Base-by-base conservation (phyloP, 371 early-diverging fungal species). In the Mucor sp. region DNA sequence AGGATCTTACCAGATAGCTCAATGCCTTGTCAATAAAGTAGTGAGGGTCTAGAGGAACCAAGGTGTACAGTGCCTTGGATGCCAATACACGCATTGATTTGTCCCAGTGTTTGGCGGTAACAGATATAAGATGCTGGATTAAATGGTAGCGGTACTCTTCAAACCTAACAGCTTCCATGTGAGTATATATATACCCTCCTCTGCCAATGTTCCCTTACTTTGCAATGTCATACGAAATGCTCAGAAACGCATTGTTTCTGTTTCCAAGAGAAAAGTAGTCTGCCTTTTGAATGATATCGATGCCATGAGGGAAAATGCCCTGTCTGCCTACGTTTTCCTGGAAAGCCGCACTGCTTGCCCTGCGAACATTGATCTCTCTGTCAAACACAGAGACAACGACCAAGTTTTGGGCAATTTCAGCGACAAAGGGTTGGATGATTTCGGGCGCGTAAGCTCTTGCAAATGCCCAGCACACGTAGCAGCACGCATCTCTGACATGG, bases 401-500 rank as follows among this genome's bases (percentile, higher is more conserved):
- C 30, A 98, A 77, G 15, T 85, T 84, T 19, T 87, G 86, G 2
- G 95, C 93, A 66, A 97, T 77, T 28, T 83, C 75, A 3, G 69
- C 32, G 12, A 89, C 87, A 77, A 85, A 89, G 0, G 87, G 87
- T 35, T 72, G 73, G 63, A 95, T 67, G 17, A 90, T 80, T 4
- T 87, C 79, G 4, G 93, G 89, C 8, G 93, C 91, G 70, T 96
- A 94, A 0, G 95, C 93, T 37, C 99, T 87, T 19, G 97, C 97
- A 77, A 99, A 93, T 11, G 97, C 94, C 99, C 99, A 99, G 74
- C 94, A 92, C 4, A 96, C 94, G 74, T 97, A 99, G 70, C 98
- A 95, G 23, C 96, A 95, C 0, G 97, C 94, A 74, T 99, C 99
- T 28, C 99, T 89, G 0, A 99, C 98, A 75, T 95, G 92, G n/a